Conservation (phyloP, 495 filamentous ascomycete genomes). For the Thozetella sp. region DNA sequence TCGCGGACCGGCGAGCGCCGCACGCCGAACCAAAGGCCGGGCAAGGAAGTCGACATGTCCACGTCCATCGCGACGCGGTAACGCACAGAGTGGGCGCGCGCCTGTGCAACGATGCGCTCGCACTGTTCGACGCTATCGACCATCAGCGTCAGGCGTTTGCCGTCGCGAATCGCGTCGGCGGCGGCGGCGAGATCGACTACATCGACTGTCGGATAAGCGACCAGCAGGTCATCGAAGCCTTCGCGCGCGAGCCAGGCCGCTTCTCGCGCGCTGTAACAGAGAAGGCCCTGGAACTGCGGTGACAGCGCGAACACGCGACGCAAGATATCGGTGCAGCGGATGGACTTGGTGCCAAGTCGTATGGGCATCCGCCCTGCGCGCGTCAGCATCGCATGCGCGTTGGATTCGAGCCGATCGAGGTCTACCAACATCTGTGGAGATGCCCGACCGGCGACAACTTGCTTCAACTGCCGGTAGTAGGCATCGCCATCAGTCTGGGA, state of each 20-base stretch:
- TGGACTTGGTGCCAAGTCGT: background rate
- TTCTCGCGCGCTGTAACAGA: background rate
- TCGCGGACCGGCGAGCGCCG: background rate
- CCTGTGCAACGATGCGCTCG: background rate
- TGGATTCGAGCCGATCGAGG: background rate
- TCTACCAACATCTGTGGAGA: background rate
- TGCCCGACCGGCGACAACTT: background rate
- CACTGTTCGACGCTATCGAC: background rate
- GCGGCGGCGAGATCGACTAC: background rate
- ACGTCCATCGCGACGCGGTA: background rate
- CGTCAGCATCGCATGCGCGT: background rate
- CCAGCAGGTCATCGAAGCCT: background rate
- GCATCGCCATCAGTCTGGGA: background rate
- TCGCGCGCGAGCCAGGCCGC: background rate
- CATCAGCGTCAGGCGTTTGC: background rate
- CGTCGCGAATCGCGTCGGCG: background rate
- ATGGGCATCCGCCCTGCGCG: background rate
- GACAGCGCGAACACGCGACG: background rate
- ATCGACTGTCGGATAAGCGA: background rate
- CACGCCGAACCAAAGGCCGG: background rate
- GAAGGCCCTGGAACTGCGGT: background rate
- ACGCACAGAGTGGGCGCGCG: background rate
- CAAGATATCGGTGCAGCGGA: background rate
- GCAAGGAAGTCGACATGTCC: background rate
- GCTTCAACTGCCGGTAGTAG: background rate